phyloP scores from a whole-genome alignment of 768 basidiomycete species.

The Podaxis sp. region DNA sequence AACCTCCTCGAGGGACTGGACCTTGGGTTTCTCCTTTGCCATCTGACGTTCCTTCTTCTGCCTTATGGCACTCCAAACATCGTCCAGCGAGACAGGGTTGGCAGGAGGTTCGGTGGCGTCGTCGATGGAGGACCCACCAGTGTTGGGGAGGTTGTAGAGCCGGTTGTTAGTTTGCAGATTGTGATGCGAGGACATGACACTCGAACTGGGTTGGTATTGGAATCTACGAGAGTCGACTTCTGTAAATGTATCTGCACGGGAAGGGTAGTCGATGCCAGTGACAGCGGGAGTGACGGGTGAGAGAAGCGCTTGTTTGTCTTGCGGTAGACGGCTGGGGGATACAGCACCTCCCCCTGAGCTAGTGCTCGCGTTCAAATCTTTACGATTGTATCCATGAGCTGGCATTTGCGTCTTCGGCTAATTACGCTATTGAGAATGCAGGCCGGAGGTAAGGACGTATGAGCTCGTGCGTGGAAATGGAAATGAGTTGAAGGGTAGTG shows the following conservation, averaged over 20 bases:
- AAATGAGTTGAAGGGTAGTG: slow-evolving; percentile 9
- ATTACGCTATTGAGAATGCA: slow-evolving; percentile 14
- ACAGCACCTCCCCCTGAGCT: slow-evolving; percentile 6
- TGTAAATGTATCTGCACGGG: slow-evolving; percentile 36
- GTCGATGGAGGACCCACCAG: slow-evolving; percentile 43
- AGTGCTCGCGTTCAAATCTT: slow-evolving; percentile 8
- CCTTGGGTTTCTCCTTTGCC: slow-evolving; percentile 68
- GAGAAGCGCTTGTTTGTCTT: slow-evolving; percentile 25
- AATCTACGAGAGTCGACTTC: slow-evolving; percentile 34
- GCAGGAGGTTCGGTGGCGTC: slow-evolving; percentile 39
- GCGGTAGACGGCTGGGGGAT: slow-evolving; percentile 16
- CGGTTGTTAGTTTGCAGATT: background rate
- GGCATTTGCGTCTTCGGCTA: slow-evolving; percentile 22
- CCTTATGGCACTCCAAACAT: slow-evolving; percentile 67
- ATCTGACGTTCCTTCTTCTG: slow-evolving; percentile 65
- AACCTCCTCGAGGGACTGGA: slow-evolving; percentile 61
- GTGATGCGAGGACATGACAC: slow-evolving; percentile 1
- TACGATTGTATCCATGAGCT: slow-evolving; percentile 21
- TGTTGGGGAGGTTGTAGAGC: slow-evolving; percentile 37
- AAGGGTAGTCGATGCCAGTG: slow-evolving; percentile 48
- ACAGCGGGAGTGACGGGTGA: slow-evolving; percentile 47
- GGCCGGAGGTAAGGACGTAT: slow-evolving; percentile 11
- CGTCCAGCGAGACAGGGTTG: slow-evolving; percentile 47
- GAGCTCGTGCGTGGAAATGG: slow-evolving; percentile 21
- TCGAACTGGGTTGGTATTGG: slow-evolving; percentile 23